A percentile compares a stretch with the other conserved stretches of the same genome.
These are phyloP conservation scores for Cladosporium sp. DNA, from an alignment of 2,329 filamentous ascomycete genomes.

Conservation along the genomic window DNA sequence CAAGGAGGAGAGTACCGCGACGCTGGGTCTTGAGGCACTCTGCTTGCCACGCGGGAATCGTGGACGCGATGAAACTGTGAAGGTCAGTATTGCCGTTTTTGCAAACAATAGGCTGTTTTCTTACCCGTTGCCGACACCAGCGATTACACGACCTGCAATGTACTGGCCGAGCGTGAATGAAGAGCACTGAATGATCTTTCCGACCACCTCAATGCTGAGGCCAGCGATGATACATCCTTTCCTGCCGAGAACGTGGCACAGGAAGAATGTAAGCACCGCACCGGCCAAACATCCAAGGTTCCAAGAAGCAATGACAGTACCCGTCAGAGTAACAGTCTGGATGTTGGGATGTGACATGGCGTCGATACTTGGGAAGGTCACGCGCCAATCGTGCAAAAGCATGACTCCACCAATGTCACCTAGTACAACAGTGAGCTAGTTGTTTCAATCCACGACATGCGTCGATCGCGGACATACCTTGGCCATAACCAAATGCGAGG, in stretches of 20 bases:
- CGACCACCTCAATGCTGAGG: conserved; percentile 48
- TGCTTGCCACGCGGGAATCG: conserved; percentile 53
- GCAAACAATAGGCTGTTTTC: conserved; percentile 29
- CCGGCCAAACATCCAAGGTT: conserved; percentile 21
- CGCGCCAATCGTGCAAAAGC: conserved; percentile 56
- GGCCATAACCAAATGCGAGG: conserved; percentile 25
- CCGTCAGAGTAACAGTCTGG: conserved; percentile 43
- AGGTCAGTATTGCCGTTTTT: not conserved
- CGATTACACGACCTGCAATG: conserved; percentile 53
- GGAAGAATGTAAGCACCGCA: conserved; percentile 21
- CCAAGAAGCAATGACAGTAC: conserved; percentile 38
- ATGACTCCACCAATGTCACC: conserved; percentile 55
- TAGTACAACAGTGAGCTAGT: conserved; percentile 17
- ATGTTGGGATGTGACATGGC: conserved; percentile 40
- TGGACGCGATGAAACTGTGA: conserved; percentile 48
- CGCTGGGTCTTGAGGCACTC: conserved; percentile 53
- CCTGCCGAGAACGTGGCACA: conserved; percentile 19
- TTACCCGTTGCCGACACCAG: conserved; percentile 51
- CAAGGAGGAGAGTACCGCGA: conserved; percentile 50
- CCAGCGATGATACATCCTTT: conserved; percentile 18
- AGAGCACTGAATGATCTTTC: conserved; percentile 50
- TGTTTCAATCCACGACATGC: not conserved
- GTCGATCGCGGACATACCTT: not conserved
- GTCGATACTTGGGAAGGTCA: conserved; percentile 46
- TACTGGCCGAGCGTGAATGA: conserved; percentile 47